Base-by-base conservation (phyloP, 805 yeast genomes). In the Cyberlindnera mycetangii region DNA sequence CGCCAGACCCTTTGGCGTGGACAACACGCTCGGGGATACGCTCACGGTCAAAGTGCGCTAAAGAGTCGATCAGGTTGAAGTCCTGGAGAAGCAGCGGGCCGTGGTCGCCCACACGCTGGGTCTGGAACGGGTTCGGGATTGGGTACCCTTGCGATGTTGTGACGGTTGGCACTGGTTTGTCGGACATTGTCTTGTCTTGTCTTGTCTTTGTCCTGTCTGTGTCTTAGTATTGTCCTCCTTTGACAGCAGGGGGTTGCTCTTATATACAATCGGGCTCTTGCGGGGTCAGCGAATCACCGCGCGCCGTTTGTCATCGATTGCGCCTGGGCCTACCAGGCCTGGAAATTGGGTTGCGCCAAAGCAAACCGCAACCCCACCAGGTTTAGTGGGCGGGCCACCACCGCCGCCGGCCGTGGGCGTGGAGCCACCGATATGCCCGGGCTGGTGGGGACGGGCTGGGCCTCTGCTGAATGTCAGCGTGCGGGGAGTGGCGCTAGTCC, bases 1-100 rank as follows among this genome's bases (percentile, higher is more conserved):
- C 96, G 61, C 96, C 96, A 12, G 90, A 85, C 55, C 96, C 96
- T 64, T 88, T 88, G 43, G 96, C 96, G 61, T 88, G 96, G 28
- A 89, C 96, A 45, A 88, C 95, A 68, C 96, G 76, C 70, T 89
- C 96, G 11, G 96, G 96, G 52, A 88, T 84, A 67, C 96, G 74
- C 68, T 88, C 96, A 55, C 95, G 75, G 68, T 86, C 95, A 58
- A 88, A 88, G 65, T 87, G 96, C 17, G 95, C 90, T 45, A 88
- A 67, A 2, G 88, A 76, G 59, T 88, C 96, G 56, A 88, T 74
- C 66, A 88, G 69, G 61, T 81, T 81, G 68, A 85, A 83, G 64
- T 88, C 96, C 64, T 88, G 95, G 58, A 88, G 68, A 49, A 88
- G 69, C 53, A 87, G 67, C 6, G 95, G 96, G 30, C 96, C 96